Evolutionary conservation across 2,329 filamentous ascomycete species (phyloP).

Genomic region (Dactylellina cionopaga): DNA sequence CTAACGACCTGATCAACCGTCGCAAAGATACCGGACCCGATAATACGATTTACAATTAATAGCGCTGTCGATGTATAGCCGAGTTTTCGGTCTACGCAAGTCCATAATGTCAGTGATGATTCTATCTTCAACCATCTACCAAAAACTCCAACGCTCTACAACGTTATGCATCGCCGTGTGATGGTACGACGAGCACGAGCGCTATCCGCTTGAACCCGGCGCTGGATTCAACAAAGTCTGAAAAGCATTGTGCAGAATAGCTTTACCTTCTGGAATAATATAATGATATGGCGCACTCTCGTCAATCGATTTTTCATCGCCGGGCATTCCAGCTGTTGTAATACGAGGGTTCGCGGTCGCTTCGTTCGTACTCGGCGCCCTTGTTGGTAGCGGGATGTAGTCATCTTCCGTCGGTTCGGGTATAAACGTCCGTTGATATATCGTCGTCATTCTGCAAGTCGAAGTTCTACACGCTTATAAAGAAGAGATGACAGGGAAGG

Average conservation of each 20-base stretch:
- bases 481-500: not conserved
- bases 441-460: slow-evolving; percentile 40
- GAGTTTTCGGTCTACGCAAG: slow-evolving; percentile 62
- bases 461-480: slow-evolving; percentile 18
- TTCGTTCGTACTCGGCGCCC: slow-evolving; percentile 38
- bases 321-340: slow-evolving; percentile 11
- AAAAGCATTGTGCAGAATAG: not conserved
- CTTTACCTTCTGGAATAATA: slow-evolving; percentile 46
- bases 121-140: not conserved
- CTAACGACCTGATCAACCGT: slow-evolving; percentile 69
- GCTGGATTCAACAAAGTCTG: too few relatives aligned
- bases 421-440: slow-evolving; percentile 47
- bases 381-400: slow-evolving; percentile 38
- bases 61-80: slow-evolving; percentile 67
- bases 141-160: slow-evolving; percentile 10
- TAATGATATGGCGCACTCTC: slow-evolving; percentile 46
- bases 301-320: slow-evolving; percentile 37
- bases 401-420: slow-evolving; percentile 48
- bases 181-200: not conserved
- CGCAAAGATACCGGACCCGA: slow-evolving; percentile 69
- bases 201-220: too few relatives aligned
- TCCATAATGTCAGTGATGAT: slow-evolving; percentile 30
- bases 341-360: slow-evolving; percentile 25
- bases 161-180: slow-evolving; percentile 21
- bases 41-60: slow-evolving; percentile 70